phyloP scores from a whole-genome alignment of 768 basidiomycete genomes.

The Collybiopsis luxurians region DNA sequence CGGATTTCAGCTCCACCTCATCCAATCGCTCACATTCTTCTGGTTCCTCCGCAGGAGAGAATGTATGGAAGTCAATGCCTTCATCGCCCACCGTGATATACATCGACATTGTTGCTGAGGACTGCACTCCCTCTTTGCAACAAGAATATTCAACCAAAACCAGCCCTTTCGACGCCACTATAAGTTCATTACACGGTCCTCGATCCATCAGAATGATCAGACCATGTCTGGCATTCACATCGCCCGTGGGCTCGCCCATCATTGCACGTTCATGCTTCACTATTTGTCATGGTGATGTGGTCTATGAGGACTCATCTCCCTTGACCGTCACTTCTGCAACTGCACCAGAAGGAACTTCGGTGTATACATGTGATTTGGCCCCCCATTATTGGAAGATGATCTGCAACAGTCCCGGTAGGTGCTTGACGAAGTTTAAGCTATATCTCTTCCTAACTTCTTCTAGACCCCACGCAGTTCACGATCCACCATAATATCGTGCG shows the following conservation, averaged over 20 bases:
- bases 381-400: constrained; percentile 67
- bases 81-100: constrained; percentile 34
- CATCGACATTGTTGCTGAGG: constrained; percentile 44
- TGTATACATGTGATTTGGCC: constrained; percentile 61
- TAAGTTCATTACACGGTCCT: constrained; percentile 38
- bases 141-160: constrained; percentile 12
- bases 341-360: constrained; percentile 26
- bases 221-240: constrained; percentile 63
- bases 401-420: constrained; percentile 49
- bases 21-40: constrained; percentile 22
- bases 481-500: constrained; percentile 63
- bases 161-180: constrained; percentile 19
- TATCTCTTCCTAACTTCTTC: neutral
- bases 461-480: constrained; percentile 66
- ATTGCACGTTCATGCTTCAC: constrained; percentile 27
- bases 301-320: constrained; percentile 13
- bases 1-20: neutral
- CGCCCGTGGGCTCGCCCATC: constrained; percentile 35
- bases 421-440: no score
- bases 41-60: constrained; percentile 16
- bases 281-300: neutral
- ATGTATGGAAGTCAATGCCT: neutral
- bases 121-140: constrained; percentile 6
- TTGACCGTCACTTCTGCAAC: constrained; percentile 22
- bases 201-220: constrained; percentile 60